Evolutionary conservation across 2,329 filamentous ascomycete genomes (phyloP).

Genomic region (Monilinia aucupariae): DNA sequence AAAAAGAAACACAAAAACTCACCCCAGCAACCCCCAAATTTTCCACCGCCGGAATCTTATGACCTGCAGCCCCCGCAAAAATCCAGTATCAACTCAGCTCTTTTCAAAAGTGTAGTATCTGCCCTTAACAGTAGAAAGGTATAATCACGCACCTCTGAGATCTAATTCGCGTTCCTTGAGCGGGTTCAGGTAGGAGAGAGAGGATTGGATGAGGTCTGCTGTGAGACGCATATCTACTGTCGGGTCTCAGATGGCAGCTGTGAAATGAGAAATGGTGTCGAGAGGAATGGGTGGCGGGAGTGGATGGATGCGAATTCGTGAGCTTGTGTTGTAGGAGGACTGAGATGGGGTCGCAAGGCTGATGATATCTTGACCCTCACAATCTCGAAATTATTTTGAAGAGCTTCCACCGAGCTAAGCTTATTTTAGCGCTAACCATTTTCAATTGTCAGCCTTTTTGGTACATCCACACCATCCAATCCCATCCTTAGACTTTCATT

Average conservation of each 20-base stretch:
- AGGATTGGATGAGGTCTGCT: constrained; percentile 86
- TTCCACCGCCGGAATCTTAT: constrained; percentile 96
- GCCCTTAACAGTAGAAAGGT: constrained; percentile 65
- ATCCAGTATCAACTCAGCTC: constrained; percentile 77
- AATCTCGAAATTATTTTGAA: constrained; percentile 11
- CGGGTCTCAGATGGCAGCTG: constrained; percentile 7
- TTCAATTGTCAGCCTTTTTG: constrained; percentile 5
- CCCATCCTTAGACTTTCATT: too few relatives aligned
- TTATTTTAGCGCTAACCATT: constrained; percentile 3
- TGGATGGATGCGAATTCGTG: neutral
- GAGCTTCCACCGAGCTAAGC: neutral
- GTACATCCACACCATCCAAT: too few relatives aligned
- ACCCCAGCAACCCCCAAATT: constrained; percentile 93
- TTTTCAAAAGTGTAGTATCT: constrained; percentile 78
- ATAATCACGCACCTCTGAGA: constrained; percentile 83
- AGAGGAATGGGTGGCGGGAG: neutral
- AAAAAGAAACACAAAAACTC: constrained; percentile 38
- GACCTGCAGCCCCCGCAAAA: constrained; percentile 63
- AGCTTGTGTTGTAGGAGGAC: neutral
- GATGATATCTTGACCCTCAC: constrained; percentile 6
- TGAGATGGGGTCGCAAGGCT: constrained; percentile 5
- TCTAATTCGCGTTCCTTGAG: constrained; percentile 98
- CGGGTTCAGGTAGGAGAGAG: constrained; percentile 96
- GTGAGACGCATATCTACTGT: constrained; percentile 74
- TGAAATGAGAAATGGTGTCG: neutral